Base-by-base conservation (phyloP, 768 basidiomycete genomes). In the Pseudohyphozyma bogoriensis region DNA sequence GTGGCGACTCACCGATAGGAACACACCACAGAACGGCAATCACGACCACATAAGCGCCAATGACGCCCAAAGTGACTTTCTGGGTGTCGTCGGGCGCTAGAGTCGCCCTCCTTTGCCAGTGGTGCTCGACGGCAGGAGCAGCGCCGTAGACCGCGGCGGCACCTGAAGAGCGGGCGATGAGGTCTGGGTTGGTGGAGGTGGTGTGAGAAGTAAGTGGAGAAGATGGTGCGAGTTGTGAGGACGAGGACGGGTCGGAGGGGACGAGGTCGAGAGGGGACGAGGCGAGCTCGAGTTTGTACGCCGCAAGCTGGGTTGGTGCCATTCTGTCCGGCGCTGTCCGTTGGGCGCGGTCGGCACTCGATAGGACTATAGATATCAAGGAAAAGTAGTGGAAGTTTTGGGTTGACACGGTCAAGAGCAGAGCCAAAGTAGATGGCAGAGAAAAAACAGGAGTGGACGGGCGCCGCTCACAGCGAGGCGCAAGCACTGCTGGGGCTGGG, bases 41-140 rank as follows among this genome's bases (percentile, higher is more conserved):
- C 24, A 52, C 10, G 29, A 49, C 47, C 24, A 26, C 47, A 31
- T 49, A 49, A 18, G 55, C 64, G 8, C 36, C 58, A 20, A 62
- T 66, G n/a, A 66, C 65, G 3, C 65, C 65, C 1, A 66, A 51
- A 1, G 65, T 65, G 22, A 62, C 60, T 49, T 55, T 58, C 53
- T 65, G 64, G 13, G 64, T 61, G 31, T 52, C 37, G 32, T 55
- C 62, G 4, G 64, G 59, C 18, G 42, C 59, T 2, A 58, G 47
- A 0, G 22, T 35, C 20, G 32, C 15, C 37, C 53, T 33, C 37
- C 47, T 10, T 18, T 50, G n/a, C 46, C 26, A 28, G 24, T 47
- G 47, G 15, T 31, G 18, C 31, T 29, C 46, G 9, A 15, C 16
- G 15, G 28, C 28, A 29, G 28, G 15, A 33, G 18, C 18, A 15